These are phyloP conservation scores for Mortierella sp. DNA, from an alignment of 371 early-diverging fungal genomes.

Conservation along the genomic window DNA sequence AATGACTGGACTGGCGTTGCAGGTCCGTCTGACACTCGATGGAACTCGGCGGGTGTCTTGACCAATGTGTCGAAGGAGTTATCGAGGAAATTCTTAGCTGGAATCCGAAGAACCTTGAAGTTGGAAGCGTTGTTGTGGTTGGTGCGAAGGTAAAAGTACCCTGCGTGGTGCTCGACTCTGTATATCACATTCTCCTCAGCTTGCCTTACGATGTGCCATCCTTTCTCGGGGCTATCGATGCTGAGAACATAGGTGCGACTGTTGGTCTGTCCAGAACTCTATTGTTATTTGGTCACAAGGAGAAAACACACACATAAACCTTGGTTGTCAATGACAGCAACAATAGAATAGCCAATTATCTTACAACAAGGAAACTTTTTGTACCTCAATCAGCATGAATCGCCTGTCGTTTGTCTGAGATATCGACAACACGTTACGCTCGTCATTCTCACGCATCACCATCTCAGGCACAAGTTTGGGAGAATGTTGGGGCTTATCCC, in stretches of 20 bases:
- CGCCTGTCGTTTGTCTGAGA: slow-evolving; percentile 41
- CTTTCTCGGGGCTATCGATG: slow-evolving; percentile 27
- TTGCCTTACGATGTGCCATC: slow-evolving; percentile 37
- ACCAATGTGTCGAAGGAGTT: background rate
- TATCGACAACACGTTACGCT: slow-evolving; percentile 45
- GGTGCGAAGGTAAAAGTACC: slow-evolving; percentile 61
- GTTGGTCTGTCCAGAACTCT: slow-evolving; percentile 41
- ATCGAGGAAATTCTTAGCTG: background rate
- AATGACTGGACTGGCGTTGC: background rate
- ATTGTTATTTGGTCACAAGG: background rate
- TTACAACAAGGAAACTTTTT: background rate
- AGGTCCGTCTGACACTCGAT: no score
- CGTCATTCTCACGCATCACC: slow-evolving; percentile 64
- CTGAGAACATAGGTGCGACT: slow-evolving; percentile 35
- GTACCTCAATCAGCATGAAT: slow-evolving; percentile 49
- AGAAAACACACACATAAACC: background rate
- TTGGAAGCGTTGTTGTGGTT: slow-evolving; percentile 56
- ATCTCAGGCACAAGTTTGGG: slow-evolving; percentile 33
- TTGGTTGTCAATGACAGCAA: background rate
- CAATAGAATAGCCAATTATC: background rate
- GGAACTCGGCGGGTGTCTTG: background rate
- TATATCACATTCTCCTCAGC: slow-evolving; percentile 44
- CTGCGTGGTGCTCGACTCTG: slow-evolving; percentile 62
- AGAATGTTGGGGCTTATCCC: background rate
- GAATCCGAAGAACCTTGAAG: slow-evolving; percentile 59